Conservation (phyloP, 495 filamentous ascomycete species). For the Penicillium roqueforti region DNA sequence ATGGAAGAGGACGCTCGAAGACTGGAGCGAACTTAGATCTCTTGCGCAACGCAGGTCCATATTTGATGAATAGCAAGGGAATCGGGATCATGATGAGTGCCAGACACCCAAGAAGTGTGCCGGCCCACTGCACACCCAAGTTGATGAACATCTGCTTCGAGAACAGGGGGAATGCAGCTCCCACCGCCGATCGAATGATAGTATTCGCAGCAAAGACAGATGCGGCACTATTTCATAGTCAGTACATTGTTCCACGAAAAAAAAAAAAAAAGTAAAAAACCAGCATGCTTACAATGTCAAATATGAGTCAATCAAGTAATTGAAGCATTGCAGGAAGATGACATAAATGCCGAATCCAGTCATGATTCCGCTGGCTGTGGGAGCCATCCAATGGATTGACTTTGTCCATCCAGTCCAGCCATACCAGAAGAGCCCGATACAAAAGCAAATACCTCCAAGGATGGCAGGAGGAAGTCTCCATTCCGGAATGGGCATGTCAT, state of each 20-base stretch:
- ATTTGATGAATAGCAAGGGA: conserved; percentile 45
- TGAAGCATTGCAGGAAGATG: conserved; percentile 40
- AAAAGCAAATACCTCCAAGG: conserved; percentile 45
- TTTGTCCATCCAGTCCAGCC: conserved; percentile 38
- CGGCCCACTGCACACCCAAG: conserved; percentile 73
- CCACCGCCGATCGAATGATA: conserved; percentile 73
- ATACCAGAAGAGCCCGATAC: conserved; percentile 52
- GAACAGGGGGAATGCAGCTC: conserved; percentile 80
- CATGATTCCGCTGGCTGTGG: conserved; percentile 32
- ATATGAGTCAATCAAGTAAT: conserved; percentile 40
- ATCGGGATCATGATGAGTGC: conserved; percentile 69
- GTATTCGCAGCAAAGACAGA: conserved; percentile 91
- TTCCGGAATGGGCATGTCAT: conserved; percentile 34
- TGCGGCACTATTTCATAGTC: conserved; percentile 53
- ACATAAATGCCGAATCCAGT: conserved; percentile 35
- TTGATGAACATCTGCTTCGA: conserved; percentile 73
- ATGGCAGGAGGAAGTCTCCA: conserved; percentile 45
- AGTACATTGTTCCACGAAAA: neutral
- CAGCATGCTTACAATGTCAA: conserved; percentile 61
- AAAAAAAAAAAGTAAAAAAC: too few relatives aligned
- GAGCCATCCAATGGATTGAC: conserved; percentile 38
- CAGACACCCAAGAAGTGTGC: conserved; percentile 71
- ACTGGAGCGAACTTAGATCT: conserved; percentile 36
- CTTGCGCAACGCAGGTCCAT: conserved; percentile 30
- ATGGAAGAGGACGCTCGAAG: neutral